Evolutionary conservation across 2,329 filamentous ascomycete genomes (phyloP), one percentile per base, ranked within the genome.

Genomic region (Claviceps arundinis): DNA sequence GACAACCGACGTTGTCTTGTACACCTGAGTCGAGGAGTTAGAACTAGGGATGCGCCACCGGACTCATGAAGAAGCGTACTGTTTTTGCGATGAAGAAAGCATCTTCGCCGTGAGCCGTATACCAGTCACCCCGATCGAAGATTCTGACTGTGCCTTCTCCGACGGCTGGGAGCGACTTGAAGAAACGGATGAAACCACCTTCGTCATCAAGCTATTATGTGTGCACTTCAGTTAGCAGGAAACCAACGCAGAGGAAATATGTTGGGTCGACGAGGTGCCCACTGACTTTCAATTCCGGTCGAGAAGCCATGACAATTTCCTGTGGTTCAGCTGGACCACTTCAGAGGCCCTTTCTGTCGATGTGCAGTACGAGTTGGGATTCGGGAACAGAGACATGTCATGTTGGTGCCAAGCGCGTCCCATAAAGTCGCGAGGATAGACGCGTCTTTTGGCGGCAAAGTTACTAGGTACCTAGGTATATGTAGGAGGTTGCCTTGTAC

Each of bases 1-100:
- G 22, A 98, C 79, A 16, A 98, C 93, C 0, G 93, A 95, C 2
- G 90, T 97, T 4, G 93, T 97, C 72, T 95, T 95, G 78, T 98
- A 98, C 54, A 97, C 86, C 83, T 87, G 51, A 24, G 19, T 24
- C 26, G n/a, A 8, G n/a, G 8, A 8, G 37, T 50, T 50, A 46
- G 55, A n/a, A 16, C 5, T 13, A 19, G 37, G 7, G n/a, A 14
- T 22, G 37, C n/a, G 34, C 8, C 19, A 30, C 6, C 41, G 40
- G 24, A 16, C 14, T 11, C 11, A 2, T 17, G 7, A n/a, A n/a
- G 11, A 6, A n/a, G 61, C 74, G 55, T 68, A 85, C 85, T 17
- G 84, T 87, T 57, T 82, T 79, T 13, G 88, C 88, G 59, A 94
- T 90, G 65, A 89, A 90, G 58, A 79, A 80, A 50, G 88, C 88